phyloP scores from a whole-genome alignment of 2,329 filamentous ascomycete genomes.

The Colletotrichum plurivorum region DNA sequence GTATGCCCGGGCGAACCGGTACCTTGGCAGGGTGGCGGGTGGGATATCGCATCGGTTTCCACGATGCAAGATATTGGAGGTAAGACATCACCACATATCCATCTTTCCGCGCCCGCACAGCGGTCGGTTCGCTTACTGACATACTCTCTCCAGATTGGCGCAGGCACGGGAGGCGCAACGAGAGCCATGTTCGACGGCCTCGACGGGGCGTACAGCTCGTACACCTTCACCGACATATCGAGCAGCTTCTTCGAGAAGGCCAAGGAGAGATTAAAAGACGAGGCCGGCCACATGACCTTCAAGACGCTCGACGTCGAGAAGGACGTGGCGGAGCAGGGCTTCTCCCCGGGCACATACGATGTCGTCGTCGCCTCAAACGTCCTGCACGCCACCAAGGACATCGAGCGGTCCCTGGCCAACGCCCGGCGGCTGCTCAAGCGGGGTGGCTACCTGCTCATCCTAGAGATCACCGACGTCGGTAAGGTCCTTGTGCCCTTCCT shows the following conservation, averaged over 20 bases:
- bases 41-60: too few species aligned
- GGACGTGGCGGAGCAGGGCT: slow-evolving; percentile 47
- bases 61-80: too few species aligned
- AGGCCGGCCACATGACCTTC: slow-evolving; percentile 39
- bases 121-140: too few species aligned
- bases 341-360: slow-evolving; percentile 45
- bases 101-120: too few species aligned
- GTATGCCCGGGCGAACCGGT: too few species aligned
- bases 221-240: slow-evolving; percentile 46
- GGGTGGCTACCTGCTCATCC: slow-evolving; percentile 42
- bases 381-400: slow-evolving; percentile 46
- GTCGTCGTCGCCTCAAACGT: slow-evolving; percentile 49
- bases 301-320: slow-evolving; percentile 49
- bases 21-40: too few species aligned
- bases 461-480: too few species aligned
- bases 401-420: slow-evolving; percentile 44
- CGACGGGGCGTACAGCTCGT: slow-evolving; percentile 33
- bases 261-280: slow-evolving; percentile 45
- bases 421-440: slow-evolving; percentile 47
- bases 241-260: slow-evolving; percentile 42
- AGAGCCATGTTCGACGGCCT: slow-evolving; percentile 32
- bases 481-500: too few species aligned
- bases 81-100: too few species aligned
- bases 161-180: slow-evolving; percentile 55
- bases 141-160: slow-evolving; percentile 49